Base-by-base conservation (phyloP, 768 basidiomycete genomes). In the Candolleomyces aberdarensis region DNA sequence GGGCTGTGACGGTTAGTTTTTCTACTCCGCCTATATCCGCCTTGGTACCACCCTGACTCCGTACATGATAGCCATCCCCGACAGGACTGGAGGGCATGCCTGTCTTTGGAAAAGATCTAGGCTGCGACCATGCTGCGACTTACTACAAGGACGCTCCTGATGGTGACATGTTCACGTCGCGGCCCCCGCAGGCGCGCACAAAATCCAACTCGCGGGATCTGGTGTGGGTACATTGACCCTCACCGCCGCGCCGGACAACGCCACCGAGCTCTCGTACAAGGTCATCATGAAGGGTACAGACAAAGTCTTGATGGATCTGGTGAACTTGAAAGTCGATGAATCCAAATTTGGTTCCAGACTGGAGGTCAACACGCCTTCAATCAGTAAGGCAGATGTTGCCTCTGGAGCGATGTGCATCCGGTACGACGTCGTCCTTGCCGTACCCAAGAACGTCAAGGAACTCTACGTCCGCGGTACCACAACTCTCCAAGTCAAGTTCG, bases 31-130 rank as follows among this genome's bases (percentile, higher is more conserved):
- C 26, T 10, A 46, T 39, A 49, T 26, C 13, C 53, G 17, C 15
- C 19, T 20, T 26, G 17, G 49, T 48, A 56, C 61, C 39, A 50
- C 13, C 40, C 10, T 51, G 32, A n/a, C 40, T 39, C 20, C 56
- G 15, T 19, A 26, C 26, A 26, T 36, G 14, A 49, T 63, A 85
- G 84, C 77, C 78, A 41, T 66, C 75, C 0, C 78, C 80, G 1
- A 81, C 81, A 43, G 83, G 83, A 11, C 71, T 85, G 6, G 84
- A 86, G 64, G 68, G 71, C n/a, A 82, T 85, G 79, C 85, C 85
- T 0, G 75, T 69, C 29, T 86, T 78, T 72, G 79, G 82, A 69
- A 77, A 71, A 3, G 82, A 82, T 6, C 76, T 85, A 0, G 82
- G 82, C 9, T 86, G 84, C 67, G 63, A 72, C 9, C 63, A 75